Evolutionary conservation across 2,329 filamentous ascomycete genomes (phyloP).

Genomic region (Macroventuria anomochaeta): DNA sequence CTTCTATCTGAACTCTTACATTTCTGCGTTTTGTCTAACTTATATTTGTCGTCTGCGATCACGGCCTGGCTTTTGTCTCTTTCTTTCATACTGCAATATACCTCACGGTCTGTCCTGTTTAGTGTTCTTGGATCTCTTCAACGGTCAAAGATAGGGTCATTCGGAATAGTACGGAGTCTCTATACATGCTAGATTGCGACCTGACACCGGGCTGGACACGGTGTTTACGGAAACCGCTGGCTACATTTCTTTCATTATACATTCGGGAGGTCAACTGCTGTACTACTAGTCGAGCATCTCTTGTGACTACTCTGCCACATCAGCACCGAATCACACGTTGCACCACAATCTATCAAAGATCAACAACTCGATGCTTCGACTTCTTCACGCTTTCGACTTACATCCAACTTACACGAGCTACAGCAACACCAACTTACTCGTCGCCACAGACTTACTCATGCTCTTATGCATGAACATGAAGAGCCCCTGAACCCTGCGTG

Average conservation of each 20-base stretch:
- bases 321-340: slow-evolving; percentile 5
- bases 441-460: neutral
- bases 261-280: slow-evolving; percentile 1
- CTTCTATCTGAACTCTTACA: neutral
- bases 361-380: neutral
- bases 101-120: slow-evolving; percentile 28
- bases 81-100: slow-evolving; percentile 41
- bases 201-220: slow-evolving; percentile 40
- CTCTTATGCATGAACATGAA: neutral
- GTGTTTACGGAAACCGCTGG: slow-evolving; percentile 25
- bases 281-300: slow-evolving; percentile 3
- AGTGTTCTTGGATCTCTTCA: slow-evolving; percentile 8
- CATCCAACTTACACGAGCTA: neutral
- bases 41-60: slow-evolving; percentile 23
- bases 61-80: slow-evolving; percentile 25
- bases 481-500: neutral
- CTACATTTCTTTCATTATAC: slow-evolving; percentile 3
- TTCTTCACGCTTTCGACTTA: neutral
- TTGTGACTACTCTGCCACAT: neutral
- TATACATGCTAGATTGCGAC: slow-evolving; percentile 30
- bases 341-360: neutral
- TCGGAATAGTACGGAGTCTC: slow-evolving; percentile 10
- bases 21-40: slow-evolving; percentile 21
- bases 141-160: slow-evolving; percentile 5
- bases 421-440: neutral